Conservation (phyloP, 2,329 filamentous ascomycete species). For the Cytospora schulzeri region DNA sequence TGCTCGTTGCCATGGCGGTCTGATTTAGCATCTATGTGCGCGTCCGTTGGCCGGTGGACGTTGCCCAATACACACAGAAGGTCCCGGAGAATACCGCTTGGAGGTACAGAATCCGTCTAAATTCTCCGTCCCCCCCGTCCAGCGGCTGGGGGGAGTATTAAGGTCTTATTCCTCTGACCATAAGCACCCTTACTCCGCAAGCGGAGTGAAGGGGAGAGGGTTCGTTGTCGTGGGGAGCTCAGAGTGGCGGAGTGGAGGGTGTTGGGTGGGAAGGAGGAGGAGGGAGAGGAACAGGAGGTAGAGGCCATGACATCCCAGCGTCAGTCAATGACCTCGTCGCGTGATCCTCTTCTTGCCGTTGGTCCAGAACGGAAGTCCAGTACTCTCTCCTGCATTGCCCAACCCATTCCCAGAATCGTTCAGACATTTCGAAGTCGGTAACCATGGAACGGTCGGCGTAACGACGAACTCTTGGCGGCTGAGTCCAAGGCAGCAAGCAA, state of each 20-base stretch:
- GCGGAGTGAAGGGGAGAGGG: slow-evolving; percentile 15
- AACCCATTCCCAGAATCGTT: slow-evolving; percentile 21
- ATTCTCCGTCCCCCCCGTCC: slow-evolving; percentile 16
- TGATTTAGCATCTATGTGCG: slow-evolving; percentile 17
- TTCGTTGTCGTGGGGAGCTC: slow-evolving; percentile 4
- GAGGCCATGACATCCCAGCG: slow-evolving; percentile 13
- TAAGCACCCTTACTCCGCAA: slow-evolving; percentile 14
- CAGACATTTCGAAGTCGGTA: slow-evolving; percentile 21
- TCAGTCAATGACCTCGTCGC: slow-evolving; percentile 17
- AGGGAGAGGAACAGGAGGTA: slow-evolving; percentile 11
- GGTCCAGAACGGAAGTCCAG: slow-evolving; percentile 6
- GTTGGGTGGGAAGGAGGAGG: background rate
- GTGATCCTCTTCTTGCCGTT: slow-evolving; percentile 17
- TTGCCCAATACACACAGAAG: slow-evolving; percentile 17
- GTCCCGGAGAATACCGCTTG: slow-evolving; percentile 23
- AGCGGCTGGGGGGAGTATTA: slow-evolving; percentile 12
- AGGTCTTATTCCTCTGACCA: slow-evolving; percentile 15
- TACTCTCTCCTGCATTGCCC: background rate
- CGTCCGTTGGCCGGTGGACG: slow-evolving; percentile 4
- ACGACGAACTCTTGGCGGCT: slow-evolving; percentile 11
- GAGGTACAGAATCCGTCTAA: slow-evolving; percentile 24
- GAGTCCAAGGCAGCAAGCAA: slow-evolving; percentile 24
- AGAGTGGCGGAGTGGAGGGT: slow-evolving; percentile 11
- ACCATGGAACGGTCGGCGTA: slow-evolving; percentile 8
- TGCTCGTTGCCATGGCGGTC: too few relatives aligned